Evolutionary conservation across 73 alveolate species (phyloP), one percentile per base, ranked within the genome.

Genomic region (Stentor coeruleus): DNA sequence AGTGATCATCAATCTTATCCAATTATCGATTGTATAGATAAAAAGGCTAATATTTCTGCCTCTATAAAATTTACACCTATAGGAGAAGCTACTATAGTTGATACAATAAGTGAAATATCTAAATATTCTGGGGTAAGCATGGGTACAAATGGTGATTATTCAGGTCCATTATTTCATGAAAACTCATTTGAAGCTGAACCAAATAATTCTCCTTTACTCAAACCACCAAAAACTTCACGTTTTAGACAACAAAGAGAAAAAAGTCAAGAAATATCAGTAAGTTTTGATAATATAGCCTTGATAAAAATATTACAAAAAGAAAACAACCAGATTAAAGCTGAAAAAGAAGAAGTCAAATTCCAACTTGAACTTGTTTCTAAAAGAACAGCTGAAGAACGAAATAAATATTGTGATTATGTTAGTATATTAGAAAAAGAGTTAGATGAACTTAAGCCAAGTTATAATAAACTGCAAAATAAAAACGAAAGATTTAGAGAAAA

Each of bases 121-220:
- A 31, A 31, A 31, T n/a, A 20, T 1, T 57, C 73, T 57, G 73
- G 73, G 28, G 28, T 57, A n/a, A 57, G 73, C 2, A 57, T 57
- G 73, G 73, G 73, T 1, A 57, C 73, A 20, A 31, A 57, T 20
- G 73, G 73, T 1, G 73, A 57, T 2, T 57, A 57, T 57, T 20
- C 15, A 20, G 73, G 73, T 0, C 73, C 15, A 31, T 2, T 57
- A 31, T 57, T 57, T 31, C 15, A 57, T 57, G 73, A 57, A 2
- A 31, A 57, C 15, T 20, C 73, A n/a, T 20, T 31, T 31, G 2
- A 57, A 20, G 73, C 73, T 57, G 1, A 57, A 57, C 35, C 73
- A n/a, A 57, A 57, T 57, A 57, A n/a, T 57, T 57, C 73, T n/a
- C 73, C 73, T 57, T 57, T 31, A 31, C 73, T 31, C 73, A 20